phyloP scores from a whole-genome alignment of 495 filamentous ascomycete genomes.

The Aspergillus taichungensis region DNA sequence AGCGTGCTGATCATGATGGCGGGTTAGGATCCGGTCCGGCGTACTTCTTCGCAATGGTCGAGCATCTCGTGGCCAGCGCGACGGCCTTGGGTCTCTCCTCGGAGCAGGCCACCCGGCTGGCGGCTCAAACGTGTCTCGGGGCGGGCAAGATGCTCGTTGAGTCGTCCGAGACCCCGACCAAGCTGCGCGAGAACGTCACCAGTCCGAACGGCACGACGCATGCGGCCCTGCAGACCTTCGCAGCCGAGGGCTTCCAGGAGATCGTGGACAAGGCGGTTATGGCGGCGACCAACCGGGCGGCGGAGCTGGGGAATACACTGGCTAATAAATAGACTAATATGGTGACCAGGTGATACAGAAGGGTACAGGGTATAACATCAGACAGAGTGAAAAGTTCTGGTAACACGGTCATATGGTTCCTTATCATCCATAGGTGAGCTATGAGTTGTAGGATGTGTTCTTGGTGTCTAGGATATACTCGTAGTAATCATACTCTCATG shows the following conservation, averaged over 20 bases:
- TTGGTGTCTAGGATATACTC: too few species aligned
- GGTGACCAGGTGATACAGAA: too few species aligned
- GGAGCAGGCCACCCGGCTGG: slow-evolving; percentile 33
- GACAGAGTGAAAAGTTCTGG: too few species aligned
- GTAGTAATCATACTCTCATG: too few species aligned
- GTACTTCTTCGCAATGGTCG: slow-evolving; percentile 40
- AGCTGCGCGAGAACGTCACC: slow-evolving; percentile 37
- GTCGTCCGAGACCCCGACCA: slow-evolving; percentile 24
- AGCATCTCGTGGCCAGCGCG: slow-evolving; percentile 31
- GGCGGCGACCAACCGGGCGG: slow-evolving; percentile 27
- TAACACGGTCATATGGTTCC: too few species aligned
- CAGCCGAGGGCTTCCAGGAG: slow-evolving; percentile 23
- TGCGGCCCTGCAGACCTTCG: slow-evolving; percentile 31
- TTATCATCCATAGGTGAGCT: too few species aligned
- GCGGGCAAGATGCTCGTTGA: slow-evolving; percentile 34
- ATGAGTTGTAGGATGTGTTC: too few species aligned
- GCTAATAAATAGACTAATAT: slow-evolving; percentile 8
- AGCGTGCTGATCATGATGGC: not conserved
- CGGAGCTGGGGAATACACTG: slow-evolving; percentile 22
- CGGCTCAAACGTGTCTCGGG: slow-evolving; percentile 34
- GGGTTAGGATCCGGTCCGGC: slow-evolving; percentile 32
- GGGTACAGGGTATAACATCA: too few species aligned
- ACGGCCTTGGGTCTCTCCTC: slow-evolving; percentile 26
- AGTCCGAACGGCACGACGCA: slow-evolving; percentile 36
- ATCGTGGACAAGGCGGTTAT: slow-evolving; percentile 32